phyloP scores from a whole-genome alignment of 2,329 filamentous ascomycete genomes.

The Pseudopyricularia cyperi region DNA sequence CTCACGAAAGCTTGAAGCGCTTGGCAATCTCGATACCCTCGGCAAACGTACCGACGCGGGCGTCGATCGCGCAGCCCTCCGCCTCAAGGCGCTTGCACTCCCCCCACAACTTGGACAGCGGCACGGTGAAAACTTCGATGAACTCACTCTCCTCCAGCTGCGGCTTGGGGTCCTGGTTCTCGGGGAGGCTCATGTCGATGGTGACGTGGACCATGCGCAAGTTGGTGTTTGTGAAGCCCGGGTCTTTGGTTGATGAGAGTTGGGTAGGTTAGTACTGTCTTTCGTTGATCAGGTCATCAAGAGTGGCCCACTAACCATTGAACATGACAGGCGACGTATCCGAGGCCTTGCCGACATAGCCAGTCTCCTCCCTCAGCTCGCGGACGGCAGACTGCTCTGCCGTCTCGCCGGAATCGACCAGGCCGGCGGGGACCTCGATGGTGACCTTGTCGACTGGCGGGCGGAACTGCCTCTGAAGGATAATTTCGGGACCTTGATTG shows the following conservation, averaged over 20 bases:
- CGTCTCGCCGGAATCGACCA: conserved; percentile 49
- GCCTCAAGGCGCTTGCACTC: conserved; percentile 54
- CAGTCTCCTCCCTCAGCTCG: conserved; percentile 55
- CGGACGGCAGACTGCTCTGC: conserved; percentile 48
- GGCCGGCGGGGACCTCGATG: conserved; percentile 52
- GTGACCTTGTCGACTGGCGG: conserved; percentile 45
- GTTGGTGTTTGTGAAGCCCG: conserved; percentile 55
- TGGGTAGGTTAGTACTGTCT: background rate
- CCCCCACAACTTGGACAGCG: conserved; percentile 48
- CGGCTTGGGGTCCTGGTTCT: conserved; percentile 57
- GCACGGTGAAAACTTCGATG: conserved; percentile 65
- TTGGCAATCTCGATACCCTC: conserved; percentile 67
- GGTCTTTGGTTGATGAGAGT: conserved; percentile 23
- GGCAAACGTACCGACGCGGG: conserved; percentile 62
- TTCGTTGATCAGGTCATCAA: background rate
- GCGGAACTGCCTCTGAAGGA: conserved; percentile 56
- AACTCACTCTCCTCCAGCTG: conserved; percentile 70
- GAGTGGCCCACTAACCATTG: conserved; percentile 27
- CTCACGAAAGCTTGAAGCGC: conserved; percentile 22
- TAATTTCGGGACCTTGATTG: conserved; percentile 32
- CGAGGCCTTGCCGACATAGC: conserved; percentile 42
- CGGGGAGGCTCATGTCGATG: conserved; percentile 54
- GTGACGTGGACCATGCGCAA: conserved; percentile 58
- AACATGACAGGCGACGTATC: conserved; percentile 55
- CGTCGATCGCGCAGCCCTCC: conserved; percentile 68